Evolutionary conservation across 148 eudicot species (phyloP).

Genomic region (Bassia scoparia): DNA sequence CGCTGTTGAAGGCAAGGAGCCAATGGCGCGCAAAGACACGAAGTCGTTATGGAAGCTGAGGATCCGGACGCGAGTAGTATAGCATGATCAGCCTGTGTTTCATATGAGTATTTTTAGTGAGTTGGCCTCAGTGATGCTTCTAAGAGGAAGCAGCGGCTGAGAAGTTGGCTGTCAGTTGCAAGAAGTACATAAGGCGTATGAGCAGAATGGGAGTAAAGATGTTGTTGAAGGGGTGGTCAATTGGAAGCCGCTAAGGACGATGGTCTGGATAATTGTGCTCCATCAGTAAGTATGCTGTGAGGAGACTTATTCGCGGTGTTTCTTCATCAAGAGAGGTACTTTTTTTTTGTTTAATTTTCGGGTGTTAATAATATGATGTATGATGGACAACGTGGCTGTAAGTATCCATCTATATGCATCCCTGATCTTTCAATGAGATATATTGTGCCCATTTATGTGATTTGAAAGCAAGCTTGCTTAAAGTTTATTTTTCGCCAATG

Average conservation of each 20-base stretch:
- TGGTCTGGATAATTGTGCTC: constrained; percentile 83
- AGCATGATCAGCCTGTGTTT: constrained; percentile 55
- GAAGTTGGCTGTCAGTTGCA: constrained; percentile 59
- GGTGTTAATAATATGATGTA: too few species aligned
- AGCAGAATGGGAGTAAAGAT: constrained; percentile 44
- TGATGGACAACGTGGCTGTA: too few species aligned
- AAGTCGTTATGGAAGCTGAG: constrained; percentile 26
- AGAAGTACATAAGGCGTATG: constrained; percentile 68
- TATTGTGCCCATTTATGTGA: too few species aligned
- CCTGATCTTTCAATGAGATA: too few species aligned
- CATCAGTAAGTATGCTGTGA: constrained; percentile 80
- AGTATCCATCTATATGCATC: too few species aligned
- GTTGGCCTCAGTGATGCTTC: constrained; percentile 52
- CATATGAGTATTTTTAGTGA: constrained; percentile 71
- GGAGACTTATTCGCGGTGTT: constrained; percentile 91
- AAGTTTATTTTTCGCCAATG: too few species aligned
- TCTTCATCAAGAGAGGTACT: constrained; percentile 86
- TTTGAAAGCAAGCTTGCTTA: too few species aligned
- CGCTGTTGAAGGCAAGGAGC: constrained; percentile 26
- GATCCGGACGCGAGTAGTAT: constrained; percentile 20
- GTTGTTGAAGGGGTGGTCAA: constrained; percentile 39
- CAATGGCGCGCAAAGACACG: constrained; percentile 18
- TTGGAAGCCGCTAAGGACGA: constrained; percentile 90
- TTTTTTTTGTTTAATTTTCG: too few species aligned
- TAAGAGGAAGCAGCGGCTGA: constrained; percentile 72